Percentiles rank a stretch among this genome's conserved stretches.
Evolutionary conservation across 73 alveolate species (phyloP).

Genomic region (Effrenium voratum): DNA sequence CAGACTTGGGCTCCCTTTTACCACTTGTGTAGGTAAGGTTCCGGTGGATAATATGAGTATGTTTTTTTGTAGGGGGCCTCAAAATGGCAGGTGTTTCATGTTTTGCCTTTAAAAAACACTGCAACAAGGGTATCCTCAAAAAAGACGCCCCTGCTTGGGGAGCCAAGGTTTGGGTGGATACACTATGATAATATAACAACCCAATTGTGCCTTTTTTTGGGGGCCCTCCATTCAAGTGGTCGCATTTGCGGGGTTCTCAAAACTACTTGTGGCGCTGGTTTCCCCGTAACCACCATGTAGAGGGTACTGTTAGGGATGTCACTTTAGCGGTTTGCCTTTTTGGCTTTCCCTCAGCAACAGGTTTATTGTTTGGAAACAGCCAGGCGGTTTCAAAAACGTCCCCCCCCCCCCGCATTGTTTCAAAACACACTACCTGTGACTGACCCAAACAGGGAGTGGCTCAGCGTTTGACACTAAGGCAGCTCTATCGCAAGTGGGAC

Average conservation of each 20-base stretch:
- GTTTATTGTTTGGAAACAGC: neutral
- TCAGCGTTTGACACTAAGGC: neutral
- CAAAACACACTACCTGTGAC: neutral
- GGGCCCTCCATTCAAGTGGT: neutral
- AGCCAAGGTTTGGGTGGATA: too few relatives aligned
- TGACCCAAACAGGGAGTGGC: neutral
- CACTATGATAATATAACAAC: too few relatives aligned
- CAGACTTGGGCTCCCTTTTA: neutral
- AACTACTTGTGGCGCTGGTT: neutral
- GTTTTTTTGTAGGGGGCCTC: too few relatives aligned
- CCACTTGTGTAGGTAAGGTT: too few relatives aligned
- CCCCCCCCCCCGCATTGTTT: neutral
- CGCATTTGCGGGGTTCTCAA: neutral
- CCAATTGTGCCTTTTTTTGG: too few relatives aligned
- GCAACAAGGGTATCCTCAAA: too few relatives aligned
- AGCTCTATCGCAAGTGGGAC: constrained; percentile 78
- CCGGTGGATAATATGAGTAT: too few relatives aligned
- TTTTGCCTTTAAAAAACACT: too few relatives aligned
- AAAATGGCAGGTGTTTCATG: too few relatives aligned
- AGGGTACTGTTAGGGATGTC: neutral
- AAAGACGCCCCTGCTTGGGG: too few relatives aligned
- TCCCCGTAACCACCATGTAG: too few relatives aligned
- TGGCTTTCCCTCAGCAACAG: neutral
- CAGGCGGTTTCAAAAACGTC: neutral
- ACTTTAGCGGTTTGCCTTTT: neutral